Evolutionary conservation across 148 eudicot genomes (phyloP).

Genomic region (Camellia japonica): DNA sequence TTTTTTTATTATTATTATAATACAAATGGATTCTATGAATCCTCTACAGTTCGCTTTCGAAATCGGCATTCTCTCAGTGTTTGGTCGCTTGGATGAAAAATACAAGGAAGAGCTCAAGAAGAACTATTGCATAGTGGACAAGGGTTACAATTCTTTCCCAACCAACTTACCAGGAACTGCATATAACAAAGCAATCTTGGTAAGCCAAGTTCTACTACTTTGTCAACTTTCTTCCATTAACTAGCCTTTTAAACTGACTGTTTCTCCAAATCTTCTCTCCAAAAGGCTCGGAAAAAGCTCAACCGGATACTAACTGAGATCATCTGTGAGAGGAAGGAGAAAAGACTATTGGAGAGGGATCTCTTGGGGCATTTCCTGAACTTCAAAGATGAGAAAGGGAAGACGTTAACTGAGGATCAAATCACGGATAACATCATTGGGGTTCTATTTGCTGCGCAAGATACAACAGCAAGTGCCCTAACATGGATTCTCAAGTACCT

Average conservation of each 20-base stretch:
- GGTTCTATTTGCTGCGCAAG: conserved; percentile 88
- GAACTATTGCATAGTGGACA: conserved; percentile 39
- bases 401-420: conserved; percentile 51
- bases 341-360: conserved; percentile 41
- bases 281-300: conserved; percentile 67
- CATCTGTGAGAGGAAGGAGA: conserved; percentile 61
- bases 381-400: conserved; percentile 56
- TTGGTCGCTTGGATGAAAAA: conserved; percentile 32
- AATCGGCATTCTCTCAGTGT: conserved; percentile 41
- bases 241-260: not conserved
- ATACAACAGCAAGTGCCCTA: conserved; percentile 81
- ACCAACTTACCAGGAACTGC: conserved; percentile 43
- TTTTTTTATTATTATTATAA: not conserved
- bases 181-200: conserved; percentile 46
- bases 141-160: conserved; percentile 51
- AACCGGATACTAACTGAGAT: conserved; percentile 48
- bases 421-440: conserved; percentile 80
- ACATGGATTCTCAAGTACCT: conserved; percentile 91
- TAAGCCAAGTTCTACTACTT: conserved; percentile 16
- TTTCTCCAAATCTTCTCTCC: not conserved
- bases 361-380: conserved; percentile 62
- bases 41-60: conserved; percentile 40
- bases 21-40: not conserved
- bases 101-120: conserved; percentile 29
- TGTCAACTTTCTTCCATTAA: not conserved